These are phyloP conservation scores for Microbotryum scabiosae DNA, from an alignment of 1,284 basidiomycete genomes.

Conservation along the genomic window DNA sequence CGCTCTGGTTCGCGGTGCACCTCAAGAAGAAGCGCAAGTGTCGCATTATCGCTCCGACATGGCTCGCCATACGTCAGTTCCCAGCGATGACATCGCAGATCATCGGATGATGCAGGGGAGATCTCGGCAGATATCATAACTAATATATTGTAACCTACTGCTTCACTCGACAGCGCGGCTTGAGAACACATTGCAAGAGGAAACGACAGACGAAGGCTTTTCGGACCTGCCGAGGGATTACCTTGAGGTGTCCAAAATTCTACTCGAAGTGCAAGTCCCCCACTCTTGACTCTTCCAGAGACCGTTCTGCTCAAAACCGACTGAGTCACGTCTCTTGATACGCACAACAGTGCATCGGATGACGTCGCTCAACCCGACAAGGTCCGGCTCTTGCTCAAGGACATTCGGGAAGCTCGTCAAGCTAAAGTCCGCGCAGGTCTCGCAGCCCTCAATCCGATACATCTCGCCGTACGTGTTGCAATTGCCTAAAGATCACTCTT, in stretches of 20 bases:
- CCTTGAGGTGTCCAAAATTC: conserved; percentile 75
- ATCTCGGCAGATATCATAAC: no score
- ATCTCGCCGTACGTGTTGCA: conserved; percentile 57
- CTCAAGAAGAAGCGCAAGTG: conserved; percentile 91
- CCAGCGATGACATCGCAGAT: background rate
- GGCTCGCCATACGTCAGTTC: conserved; percentile 71
- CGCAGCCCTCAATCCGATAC: conserved; percentile 41
- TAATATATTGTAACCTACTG: no score
- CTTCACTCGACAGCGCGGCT: conserved; percentile 56
- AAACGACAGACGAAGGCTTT: conserved; percentile 36
- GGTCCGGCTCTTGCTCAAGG: conserved; percentile 76
- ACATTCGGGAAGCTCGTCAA: conserved; percentile 86
- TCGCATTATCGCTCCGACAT: conserved; percentile 76
- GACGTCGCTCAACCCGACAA: conserved; percentile 75
- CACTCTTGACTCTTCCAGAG: background rate
- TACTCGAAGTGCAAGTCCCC: conserved; percentile 73
- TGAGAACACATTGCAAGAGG: conserved; percentile 46
- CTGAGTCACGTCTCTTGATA: background rate
- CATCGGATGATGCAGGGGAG: background rate
- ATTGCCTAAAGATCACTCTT: background rate
- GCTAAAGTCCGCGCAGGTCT: conserved; percentile 84
- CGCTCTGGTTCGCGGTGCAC: conserved; percentile 90
- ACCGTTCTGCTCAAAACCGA: background rate
- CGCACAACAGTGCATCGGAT: conserved; percentile 63
- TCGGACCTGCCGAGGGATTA: conserved; percentile 56